Evolutionary conservation across 2,329 filamentous ascomycete genomes (phyloP), one percentile per base, ranked within the genome.

Genomic region (Fusarium sp.): DNA sequence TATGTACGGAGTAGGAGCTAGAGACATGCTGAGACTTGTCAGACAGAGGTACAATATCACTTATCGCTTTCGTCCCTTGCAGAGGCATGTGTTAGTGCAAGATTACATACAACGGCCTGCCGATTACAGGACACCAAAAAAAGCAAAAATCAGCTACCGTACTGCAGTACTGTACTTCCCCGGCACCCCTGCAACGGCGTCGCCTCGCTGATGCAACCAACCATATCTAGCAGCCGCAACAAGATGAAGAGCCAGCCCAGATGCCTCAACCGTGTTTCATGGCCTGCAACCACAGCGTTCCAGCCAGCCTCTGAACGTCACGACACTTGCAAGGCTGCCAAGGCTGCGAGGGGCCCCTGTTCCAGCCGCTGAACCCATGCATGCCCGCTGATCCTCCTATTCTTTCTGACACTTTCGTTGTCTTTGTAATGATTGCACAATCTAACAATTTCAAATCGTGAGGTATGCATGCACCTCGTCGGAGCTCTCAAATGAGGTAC

Each of bases 301-400:
- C 49, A 63, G 49, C 49, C 49, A 39, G 49, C 42, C 49, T 52
- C 49, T 52, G 42, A 64, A 55, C 60, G 39, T 64, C 50, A 53
- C 27, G 31, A 46, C 38, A 39, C 35, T 48, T 49, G 32, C 65
- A 55, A 63, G 60, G 56, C 65, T 64, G 55, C 41, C 38, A 10
- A 35, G 41, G 50, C 35, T 25, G 31, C 50, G 36, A 37, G 19
- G 4, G 36, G 19, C 38, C 29, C 54, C 54, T 49, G 44, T 45
- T 37, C 49, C 39, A 44, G 46, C 32, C 39, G 48, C 23, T 48
- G 47, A 17, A 55, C 61, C 61, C 49, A 53, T 52, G 61, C 31
- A 38, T 43, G 61, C 27, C 38, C 46, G 61, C 36, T 55, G 57
- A 68, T 68, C 63, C 63, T 67, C 61, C 61, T 64, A 58, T 66